Evolutionary conservation across 2,329 filamentous ascomycete genomes (phyloP).

Genomic region (Trichoderma polysporum): DNA sequence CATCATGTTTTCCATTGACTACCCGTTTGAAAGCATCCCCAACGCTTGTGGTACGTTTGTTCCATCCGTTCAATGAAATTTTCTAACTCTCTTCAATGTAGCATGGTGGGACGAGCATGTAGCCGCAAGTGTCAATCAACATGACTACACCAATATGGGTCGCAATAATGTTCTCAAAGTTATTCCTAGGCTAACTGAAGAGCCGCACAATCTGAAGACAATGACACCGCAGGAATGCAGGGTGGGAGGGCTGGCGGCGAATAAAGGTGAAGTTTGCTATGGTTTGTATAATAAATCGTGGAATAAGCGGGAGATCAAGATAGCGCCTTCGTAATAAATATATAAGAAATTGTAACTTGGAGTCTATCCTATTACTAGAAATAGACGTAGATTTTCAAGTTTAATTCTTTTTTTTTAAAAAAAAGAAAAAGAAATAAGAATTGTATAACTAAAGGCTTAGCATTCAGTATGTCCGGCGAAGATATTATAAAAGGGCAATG

Average conservation of each 20-base stretch:
- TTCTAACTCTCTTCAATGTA: background rate
- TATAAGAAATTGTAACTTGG: background rate
- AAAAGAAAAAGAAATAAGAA: background rate
- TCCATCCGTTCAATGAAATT: background rate
- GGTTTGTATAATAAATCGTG: conserved; percentile 18
- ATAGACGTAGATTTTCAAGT: background rate
- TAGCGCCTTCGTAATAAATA: background rate
- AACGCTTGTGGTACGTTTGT: conserved; percentile 13
- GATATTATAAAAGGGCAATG: background rate
- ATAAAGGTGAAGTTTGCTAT: conserved; percentile 7
- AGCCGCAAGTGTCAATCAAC: conserved; percentile 12
- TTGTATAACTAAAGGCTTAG: background rate
- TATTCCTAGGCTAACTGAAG: background rate
- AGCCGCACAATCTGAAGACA: conserved; percentile 1
- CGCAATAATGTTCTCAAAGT: conserved; percentile 9
- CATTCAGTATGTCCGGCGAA: background rate
- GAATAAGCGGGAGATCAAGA: conserved; percentile 13
- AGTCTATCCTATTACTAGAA: background rate
- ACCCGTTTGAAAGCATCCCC: conserved; percentile 45
- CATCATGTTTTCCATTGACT: conserved; percentile 53
- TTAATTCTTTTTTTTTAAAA: too few relatives aligned
- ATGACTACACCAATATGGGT: conserved; percentile 14
- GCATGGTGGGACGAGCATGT: conserved; percentile 19
- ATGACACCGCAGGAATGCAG: conserved; percentile 12
- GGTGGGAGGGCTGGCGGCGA: background rate